Percentiles rank a stretch among this genome's conserved stretches.
phyloP scores from a whole-genome alignment of 116 monocot genomes.

The Trichopus zeylanicus region DNA sequence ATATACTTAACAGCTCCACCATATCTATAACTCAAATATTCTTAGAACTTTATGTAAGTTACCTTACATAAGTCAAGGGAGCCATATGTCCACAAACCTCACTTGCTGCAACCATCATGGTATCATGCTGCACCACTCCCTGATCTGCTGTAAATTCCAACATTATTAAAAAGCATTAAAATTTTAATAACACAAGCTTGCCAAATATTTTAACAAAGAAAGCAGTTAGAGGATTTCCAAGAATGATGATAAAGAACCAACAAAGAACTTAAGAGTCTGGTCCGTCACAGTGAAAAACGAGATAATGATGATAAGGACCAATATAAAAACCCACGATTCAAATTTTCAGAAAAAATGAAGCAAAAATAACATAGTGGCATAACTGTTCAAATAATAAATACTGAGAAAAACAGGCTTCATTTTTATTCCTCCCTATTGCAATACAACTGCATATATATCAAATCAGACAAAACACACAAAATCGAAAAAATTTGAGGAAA shows the following conservation, averaged over 20 bases:
- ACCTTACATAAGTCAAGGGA: constrained; percentile 98
- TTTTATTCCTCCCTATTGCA: background rate
- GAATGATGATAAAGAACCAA: too few relatives aligned
- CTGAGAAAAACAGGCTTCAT: too few relatives aligned
- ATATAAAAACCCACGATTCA: too few relatives aligned
- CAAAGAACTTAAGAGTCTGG: too few relatives aligned
- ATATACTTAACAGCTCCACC: background rate
- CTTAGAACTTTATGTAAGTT: background rate
- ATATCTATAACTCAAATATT: background rate
- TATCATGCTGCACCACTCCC: constrained; percentile 48
- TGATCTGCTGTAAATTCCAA: constrained; percentile 27
- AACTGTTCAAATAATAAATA: too few relatives aligned
- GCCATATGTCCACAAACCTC: constrained; percentile 80
- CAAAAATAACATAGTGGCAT: too few relatives aligned
- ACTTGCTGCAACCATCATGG: constrained; percentile 70
- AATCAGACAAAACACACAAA: background rate
- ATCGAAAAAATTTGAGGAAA: background rate
- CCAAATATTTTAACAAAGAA: too few relatives aligned
- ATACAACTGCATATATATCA: background rate
- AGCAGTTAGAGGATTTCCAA: too few relatives aligned
- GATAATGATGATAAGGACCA: too few relatives aligned
- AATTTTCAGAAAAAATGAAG: too few relatives aligned
- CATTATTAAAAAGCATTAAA: background rate
- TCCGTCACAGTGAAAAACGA: too few relatives aligned
- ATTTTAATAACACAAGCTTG: background rate